Evolutionary conservation across 768 basidiomycete species (phyloP).

Genomic region (Naganishia onofrii): DNA sequence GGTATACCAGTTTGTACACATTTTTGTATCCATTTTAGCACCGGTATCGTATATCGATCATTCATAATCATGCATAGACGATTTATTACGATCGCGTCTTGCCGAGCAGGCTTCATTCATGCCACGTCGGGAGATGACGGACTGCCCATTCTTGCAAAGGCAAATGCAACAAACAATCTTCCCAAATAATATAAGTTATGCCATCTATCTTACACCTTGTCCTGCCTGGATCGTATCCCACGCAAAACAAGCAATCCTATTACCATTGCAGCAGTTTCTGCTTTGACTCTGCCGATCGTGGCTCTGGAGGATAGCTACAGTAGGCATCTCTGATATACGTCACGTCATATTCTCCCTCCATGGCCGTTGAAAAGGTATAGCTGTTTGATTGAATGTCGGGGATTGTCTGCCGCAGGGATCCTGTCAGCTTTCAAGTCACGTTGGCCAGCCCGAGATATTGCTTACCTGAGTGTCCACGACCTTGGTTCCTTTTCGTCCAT

Average conservation of each 20-base stretch:
- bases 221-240: neutral
- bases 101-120: neutral
- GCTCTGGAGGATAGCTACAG: conserved; percentile 55
- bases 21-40: conserved; percentile 8
- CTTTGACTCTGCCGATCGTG: conserved; percentile 18
- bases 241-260: neutral
- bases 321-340: conserved; percentile 85
- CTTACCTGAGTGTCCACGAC: conserved; percentile 51
- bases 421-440: neutral
- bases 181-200: neutral
- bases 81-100: neutral
- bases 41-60: neutral
- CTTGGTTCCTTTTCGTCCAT: conserved; percentile 34
- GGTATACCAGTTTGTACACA: neutral
- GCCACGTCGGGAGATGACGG: too few species aligned
- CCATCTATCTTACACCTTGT: conserved; percentile 7
- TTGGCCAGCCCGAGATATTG: neutral
- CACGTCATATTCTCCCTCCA: conserved; percentile 72
- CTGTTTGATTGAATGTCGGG: conserved; percentile 58
- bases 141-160: too few species aligned
- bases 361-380: conserved; percentile 86
- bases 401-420: conserved; percentile 40
- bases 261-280: conserved; percentile 21
- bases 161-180: too few species aligned
- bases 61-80: conserved; percentile 3